These are phyloP conservation scores for Orbilia oligospora DNA, from an alignment of 2,329 filamentous ascomycete species.

Conservation along the genomic window DNA sequence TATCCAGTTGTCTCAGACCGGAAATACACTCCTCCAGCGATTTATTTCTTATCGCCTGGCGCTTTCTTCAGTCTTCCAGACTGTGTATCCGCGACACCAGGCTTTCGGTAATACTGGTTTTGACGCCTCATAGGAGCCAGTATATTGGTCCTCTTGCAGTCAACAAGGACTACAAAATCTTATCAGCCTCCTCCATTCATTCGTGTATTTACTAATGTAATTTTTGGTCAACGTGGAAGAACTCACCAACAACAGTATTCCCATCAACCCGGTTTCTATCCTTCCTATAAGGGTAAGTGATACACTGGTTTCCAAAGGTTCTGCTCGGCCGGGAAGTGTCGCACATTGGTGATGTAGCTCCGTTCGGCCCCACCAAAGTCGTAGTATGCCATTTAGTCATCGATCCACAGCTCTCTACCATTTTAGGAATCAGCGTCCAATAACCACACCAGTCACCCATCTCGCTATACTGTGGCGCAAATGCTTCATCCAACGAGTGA, in stretches of 20 bases:
- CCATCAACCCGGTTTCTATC: background rate
- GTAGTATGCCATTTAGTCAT: conserved; percentile 10
- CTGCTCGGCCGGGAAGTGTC: background rate
- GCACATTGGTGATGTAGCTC: conserved; percentile 8
- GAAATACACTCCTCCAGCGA: background rate
- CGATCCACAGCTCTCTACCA: conserved; percentile 36
- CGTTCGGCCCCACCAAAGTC: conserved; percentile 17
- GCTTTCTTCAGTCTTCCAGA: conserved; percentile 3
- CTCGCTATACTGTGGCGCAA: background rate
- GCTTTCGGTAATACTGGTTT: conserved; percentile 5
- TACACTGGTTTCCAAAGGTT: conserved; percentile 25
- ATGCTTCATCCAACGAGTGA: background rate
- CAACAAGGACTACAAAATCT: conserved; percentile 15
- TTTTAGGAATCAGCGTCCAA: conserved; percentile 33
- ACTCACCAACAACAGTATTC: conserved; percentile 33
- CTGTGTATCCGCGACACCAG: conserved; percentile 22
- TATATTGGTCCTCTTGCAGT: background rate
- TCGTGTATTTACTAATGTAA: too few species aligned
- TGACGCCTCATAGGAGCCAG: conserved; percentile 30
- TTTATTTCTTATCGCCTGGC: conserved; percentile 10
- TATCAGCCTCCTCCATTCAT: too few species aligned
- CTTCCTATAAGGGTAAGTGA: conserved; percentile 20
- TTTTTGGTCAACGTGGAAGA: too few species aligned
- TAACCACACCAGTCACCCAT: conserved; percentile 21
- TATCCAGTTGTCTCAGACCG: background rate